Evolutionary conservation across 1,284 basidiomycete genomes (phyloP).

Genomic region (Pseudozyma hubeiensis): DNA sequence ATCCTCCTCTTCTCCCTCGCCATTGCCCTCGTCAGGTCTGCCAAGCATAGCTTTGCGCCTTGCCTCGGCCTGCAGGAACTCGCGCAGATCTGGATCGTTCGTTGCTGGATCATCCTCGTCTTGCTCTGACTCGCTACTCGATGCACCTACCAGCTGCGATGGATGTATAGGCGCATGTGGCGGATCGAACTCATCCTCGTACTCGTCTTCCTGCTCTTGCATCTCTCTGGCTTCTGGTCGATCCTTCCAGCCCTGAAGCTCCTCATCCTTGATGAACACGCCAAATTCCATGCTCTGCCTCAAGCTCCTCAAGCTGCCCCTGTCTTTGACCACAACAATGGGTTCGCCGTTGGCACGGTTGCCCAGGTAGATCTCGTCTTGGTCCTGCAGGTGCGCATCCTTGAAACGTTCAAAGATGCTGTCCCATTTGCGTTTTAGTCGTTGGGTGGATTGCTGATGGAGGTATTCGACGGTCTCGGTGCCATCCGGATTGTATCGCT

Average conservation of each 20-base stretch:
- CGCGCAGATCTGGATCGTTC: conserved; percentile 53
- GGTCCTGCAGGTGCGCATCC: conserved; percentile 61
- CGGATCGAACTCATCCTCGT: conserved; percentile 37
- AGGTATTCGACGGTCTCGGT: conserved; percentile 57
- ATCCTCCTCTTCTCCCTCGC: conserved; percentile 13
- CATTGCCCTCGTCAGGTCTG: not conserved
- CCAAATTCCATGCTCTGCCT: conserved; percentile 54
- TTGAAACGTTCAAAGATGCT: conserved; percentile 63
- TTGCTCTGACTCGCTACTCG: conserved; percentile 23
- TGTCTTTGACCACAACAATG: conserved; percentile 57
- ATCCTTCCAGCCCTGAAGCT: conserved; percentile 48
- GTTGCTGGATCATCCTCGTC: conserved; percentile 29
- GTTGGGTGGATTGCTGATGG: conserved; percentile 58
- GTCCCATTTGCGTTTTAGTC: conserved; percentile 65
- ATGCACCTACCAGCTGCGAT: conserved; percentile 1
- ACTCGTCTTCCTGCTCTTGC: conserved; percentile 14
- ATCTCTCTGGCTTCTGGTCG: conserved; percentile 30
- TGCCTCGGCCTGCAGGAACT: conserved; percentile 51
- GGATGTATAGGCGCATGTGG: conserved; percentile 4
- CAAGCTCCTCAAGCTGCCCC: conserved; percentile 56
- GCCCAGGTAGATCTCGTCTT: conserved; percentile 67
- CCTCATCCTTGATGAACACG: conserved; percentile 63
- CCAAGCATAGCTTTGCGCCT: conserved; percentile 36
- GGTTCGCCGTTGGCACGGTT: conserved; percentile 48
- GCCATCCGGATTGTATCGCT: conserved; percentile 58